phyloP scores from a whole-genome alignment of 164 flowering plant genomes.

The Piper betle region DNA sequence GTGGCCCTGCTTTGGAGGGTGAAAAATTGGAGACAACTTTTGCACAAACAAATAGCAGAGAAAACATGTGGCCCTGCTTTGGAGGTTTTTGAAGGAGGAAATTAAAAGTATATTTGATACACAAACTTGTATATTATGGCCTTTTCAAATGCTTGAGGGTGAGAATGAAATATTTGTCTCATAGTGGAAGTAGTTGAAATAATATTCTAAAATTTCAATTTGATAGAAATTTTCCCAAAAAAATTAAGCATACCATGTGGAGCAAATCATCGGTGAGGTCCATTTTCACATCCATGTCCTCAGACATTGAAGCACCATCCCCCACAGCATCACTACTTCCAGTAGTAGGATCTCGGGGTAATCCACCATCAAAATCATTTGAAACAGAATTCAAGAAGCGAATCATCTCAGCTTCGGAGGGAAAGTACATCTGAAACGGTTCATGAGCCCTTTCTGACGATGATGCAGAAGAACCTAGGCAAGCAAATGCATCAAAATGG shows the following conservation, averaged over 20 bases:
- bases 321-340: slow-evolving; percentile 22
- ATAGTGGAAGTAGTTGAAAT: no score
- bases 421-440: slow-evolving; percentile 12
- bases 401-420: slow-evolving; percentile 20
- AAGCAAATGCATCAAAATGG: slow-evolving; percentile 11
- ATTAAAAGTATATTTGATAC: no score
- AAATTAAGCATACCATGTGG: slow-evolving; percentile 61
- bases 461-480: slow-evolving; percentile 18
- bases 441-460: slow-evolving; percentile 15
- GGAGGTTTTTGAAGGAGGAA: no score
- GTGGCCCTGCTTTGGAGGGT: no score
- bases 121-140: no score
- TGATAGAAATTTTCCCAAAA: no score
- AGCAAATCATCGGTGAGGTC: slow-evolving; percentile 92
- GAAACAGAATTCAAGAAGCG: slow-evolving; percentile 15
- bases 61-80: no score
- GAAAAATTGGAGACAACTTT: no score
- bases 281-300: slow-evolving; percentile 55
- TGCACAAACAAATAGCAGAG: no score
- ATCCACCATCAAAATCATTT: slow-evolving; percentile 19
- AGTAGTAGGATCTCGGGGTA: slow-evolving; percentile 9
- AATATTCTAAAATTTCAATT: no score
- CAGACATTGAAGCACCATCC: slow-evolving; percentile 19
- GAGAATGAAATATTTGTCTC: no score
- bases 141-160: no score